Evolutionary conservation across 2,329 filamentous ascomycete species (phyloP).

Genomic region (Geosmithia putterillii): DNA sequence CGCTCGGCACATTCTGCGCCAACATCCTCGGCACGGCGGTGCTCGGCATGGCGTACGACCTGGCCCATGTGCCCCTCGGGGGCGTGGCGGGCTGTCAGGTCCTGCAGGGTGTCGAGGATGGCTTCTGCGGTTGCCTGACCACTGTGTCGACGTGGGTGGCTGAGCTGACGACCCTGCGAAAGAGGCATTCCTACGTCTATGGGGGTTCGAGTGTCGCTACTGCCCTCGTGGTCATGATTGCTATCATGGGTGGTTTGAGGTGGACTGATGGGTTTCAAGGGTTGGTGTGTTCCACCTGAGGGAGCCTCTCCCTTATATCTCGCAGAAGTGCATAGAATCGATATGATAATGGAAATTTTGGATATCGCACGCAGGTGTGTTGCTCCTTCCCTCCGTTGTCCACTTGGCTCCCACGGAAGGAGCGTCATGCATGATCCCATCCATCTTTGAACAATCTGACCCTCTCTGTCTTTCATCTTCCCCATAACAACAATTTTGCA

Average conservation of each 20-base stretch:
- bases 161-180: slow-evolving; percentile 41
- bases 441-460: no score
- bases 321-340: no score
- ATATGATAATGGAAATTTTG: no score
- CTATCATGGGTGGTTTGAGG: slow-evolving; percentile 62
- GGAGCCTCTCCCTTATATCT: not conserved
- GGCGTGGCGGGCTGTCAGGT: slow-evolving; percentile 54
- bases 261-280: slow-evolving; percentile 51
- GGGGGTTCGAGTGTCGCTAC: slow-evolving; percentile 46
- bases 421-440: no score
- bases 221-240: slow-evolving; percentile 47
- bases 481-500: no score
- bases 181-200: slow-evolving; percentile 54
- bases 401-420: no score
- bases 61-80: slow-evolving; percentile 54
- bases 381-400: no score
- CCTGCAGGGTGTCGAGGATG: slow-evolving; percentile 53
- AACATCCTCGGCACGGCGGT: slow-evolving; percentile 70
- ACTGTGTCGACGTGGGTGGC: slow-evolving; percentile 57
- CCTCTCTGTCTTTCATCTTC: no score
- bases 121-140: slow-evolving; percentile 54
- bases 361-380: no score
- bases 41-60: slow-evolving; percentile 64
- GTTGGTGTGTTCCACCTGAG: slow-evolving; percentile 20
- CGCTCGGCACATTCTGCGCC: slow-evolving; percentile 72